Conservation (phyloP, 2,329 filamentous ascomycete genomes). For the Xylariaceae sp. region DNA sequence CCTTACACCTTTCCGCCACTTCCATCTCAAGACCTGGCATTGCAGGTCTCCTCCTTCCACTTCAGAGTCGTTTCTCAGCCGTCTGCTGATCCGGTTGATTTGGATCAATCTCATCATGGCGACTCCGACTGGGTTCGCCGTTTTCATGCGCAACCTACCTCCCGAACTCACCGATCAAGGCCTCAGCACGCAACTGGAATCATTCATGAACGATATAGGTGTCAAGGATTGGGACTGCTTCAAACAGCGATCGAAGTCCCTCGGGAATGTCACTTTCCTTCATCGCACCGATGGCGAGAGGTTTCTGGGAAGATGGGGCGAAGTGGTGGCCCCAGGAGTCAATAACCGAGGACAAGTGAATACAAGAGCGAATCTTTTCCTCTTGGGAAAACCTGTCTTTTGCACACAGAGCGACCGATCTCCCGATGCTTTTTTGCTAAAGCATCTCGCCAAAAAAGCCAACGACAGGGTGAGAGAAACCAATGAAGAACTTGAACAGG, state of each 20-base stretch:
- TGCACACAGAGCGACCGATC: slow-evolving; percentile 33
- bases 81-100: too few relatives aligned
- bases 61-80: too few relatives aligned
- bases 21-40: too few relatives aligned
- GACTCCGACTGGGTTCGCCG: slow-evolving; percentile 34
- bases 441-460: slow-evolving; percentile 28
- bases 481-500: slow-evolving; percentile 15
- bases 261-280: slow-evolving; percentile 42
- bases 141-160: slow-evolving; percentile 41
- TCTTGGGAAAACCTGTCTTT: slow-evolving; percentile 25
- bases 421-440: slow-evolving; percentile 32
- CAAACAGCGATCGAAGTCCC: slow-evolving; percentile 31
- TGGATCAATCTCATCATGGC: background rate
- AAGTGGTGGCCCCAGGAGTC: slow-evolving; percentile 5
- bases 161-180: slow-evolving; percentile 31
- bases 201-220: slow-evolving; percentile 34
- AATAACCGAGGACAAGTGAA: slow-evolving; percentile 4
- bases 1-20: too few relatives aligned
- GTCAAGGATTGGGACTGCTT: slow-evolving; percentile 37
- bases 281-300: slow-evolving; percentile 30
- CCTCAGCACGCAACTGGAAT: slow-evolving; percentile 35
- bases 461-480: slow-evolving; percentile 23
- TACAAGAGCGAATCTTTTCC: slow-evolving; percentile 19
- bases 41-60: too few relatives aligned
- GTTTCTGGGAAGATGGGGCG: slow-evolving; percentile 34